Conservation (phyloP, 352 stramenopile genomes). For the Pelagophyceae sp. region DNA sequence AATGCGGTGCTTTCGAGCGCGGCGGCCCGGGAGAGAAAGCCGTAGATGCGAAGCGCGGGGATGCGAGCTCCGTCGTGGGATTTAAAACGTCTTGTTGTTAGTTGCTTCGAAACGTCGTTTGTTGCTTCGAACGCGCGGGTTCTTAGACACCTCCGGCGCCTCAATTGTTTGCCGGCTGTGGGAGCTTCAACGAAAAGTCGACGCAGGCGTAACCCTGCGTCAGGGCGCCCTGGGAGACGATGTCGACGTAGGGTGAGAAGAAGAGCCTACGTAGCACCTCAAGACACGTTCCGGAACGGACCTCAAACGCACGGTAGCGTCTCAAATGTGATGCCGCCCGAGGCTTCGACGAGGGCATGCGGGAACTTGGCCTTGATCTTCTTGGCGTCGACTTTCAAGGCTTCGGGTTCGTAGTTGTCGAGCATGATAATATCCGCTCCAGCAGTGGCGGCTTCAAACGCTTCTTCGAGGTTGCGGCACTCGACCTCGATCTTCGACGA, state of each 20-base stretch:
- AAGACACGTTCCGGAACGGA: no score
- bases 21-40: no score
- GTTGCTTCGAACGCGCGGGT: no score
- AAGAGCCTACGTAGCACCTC: no score
- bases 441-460: conserved; percentile 70
- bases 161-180: conserved; percentile 42
- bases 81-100: no score
- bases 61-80: no score
- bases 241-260: conserved; percentile 67
- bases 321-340: conserved; percentile 88
- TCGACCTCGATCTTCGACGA: conserved; percentile 99
- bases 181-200: conserved; percentile 96
- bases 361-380: conserved; percentile 86
- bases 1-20: no score
- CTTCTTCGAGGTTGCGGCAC: conserved; percentile 82
- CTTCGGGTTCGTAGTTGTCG: conserved; percentile 86
- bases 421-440: conserved; percentile 94
- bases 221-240: conserved; percentile 91
- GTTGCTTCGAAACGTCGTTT: no score
- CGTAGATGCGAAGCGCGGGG: no score
- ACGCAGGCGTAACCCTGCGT: conserved; percentile 93
- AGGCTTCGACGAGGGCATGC: conserved; percentile 90
- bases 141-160: no score
- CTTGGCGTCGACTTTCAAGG: conserved; percentile 76
- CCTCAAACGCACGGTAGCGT: conserved; percentile 75